Evolutionary conservation across 2,329 filamentous ascomycete genomes (phyloP), one percentile per base, ranked within the genome.

Genomic region (Aspergillus aculeatinus): DNA sequence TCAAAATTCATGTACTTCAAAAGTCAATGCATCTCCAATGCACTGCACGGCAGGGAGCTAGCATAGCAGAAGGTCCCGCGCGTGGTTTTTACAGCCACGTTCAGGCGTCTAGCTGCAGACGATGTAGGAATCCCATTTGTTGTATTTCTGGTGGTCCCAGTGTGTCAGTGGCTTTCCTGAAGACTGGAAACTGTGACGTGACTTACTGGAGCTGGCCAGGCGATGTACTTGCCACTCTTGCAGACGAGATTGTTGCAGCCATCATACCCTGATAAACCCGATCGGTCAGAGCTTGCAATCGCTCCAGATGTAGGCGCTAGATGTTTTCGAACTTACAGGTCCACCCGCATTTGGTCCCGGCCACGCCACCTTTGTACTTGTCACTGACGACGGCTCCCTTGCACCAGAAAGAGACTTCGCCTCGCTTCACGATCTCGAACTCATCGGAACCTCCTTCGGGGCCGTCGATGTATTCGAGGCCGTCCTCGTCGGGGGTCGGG

Each of bases 1-100:
- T 7, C 1, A 27, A 2, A 1, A 5, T 0, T 2, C 27, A 27
- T 27, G 9, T 1, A 1, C 27, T 9, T 9, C 7, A 27, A 27
- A 2, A 27, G 0, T 27, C 27, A 2, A 9, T 9, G 27, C 27
- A 27, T 9, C 7, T 9, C 1, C 27, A 27, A 27, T 27, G 27
- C 27, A 27, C 9, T 9, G 27, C 27, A 27, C 27, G 9, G 9
- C 27, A 27, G 7, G 27, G 27, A 27, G 27, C 27, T 27, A 27
- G 1, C 27, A 27, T 7, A 27, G 27, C 27, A 2, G 33, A 35
- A 35, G 33, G 5, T 11, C 33, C 5, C 27, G 2, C 11, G 7
- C 33, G 3, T 11, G 33, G 14, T 12, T 16, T 10, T 12, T 4
- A 4, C 33, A 35, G 14, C 33, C 11, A 35, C 14, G 33, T 2